phyloP scores from a whole-genome alignment of 2,329 filamentous ascomycete species.

The Dryadomyces quercus-mongolicae region DNA sequence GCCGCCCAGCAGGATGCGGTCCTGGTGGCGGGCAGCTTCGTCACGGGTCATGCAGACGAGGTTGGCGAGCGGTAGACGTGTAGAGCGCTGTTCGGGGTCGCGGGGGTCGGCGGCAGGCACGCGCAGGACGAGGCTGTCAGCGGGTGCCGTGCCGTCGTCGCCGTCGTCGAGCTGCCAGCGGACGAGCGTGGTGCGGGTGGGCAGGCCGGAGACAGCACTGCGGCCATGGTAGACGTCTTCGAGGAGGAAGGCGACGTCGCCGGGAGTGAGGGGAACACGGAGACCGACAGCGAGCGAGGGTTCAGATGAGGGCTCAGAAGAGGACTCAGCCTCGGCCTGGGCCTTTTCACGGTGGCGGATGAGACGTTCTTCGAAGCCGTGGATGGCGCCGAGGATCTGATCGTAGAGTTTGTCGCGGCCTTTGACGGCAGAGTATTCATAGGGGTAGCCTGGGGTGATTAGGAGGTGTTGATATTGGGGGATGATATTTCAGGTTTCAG shows the following conservation, averaged over 20 bases:
- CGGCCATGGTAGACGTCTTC: conserved; percentile 82
- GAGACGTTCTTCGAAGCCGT: conserved; percentile 68
- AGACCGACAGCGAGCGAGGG: conserved; percentile 52
- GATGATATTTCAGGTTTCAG: neutral
- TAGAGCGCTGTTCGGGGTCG: conserved; percentile 60
- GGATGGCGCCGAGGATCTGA: conserved; percentile 61
- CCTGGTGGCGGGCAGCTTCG: conserved; percentile 70
- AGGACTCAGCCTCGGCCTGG: too few species aligned
- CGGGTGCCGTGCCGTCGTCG: conserved; percentile 26
- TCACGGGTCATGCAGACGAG: conserved; percentile 91
- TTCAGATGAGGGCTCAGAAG: too few species aligned
- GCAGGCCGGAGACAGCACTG: conserved; percentile 70
- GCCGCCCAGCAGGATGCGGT: conserved; percentile 59
- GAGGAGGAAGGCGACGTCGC: conserved; percentile 76
- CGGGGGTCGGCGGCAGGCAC: conserved; percentile 48
- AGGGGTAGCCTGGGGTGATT: conserved; percentile 55
- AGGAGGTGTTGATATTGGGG: neutral
- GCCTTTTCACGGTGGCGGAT: conserved; percentile 27
- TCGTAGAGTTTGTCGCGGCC: conserved; percentile 88
- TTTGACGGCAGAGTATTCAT: conserved; percentile 72
- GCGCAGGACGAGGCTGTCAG: conserved; percentile 21
- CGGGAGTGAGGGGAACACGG: conserved; percentile 63
- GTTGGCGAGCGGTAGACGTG: conserved; percentile 55
- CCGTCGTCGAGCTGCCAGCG: conserved; percentile 47
- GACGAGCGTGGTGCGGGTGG: conserved; percentile 66